Base-by-base conservation (phyloP, 306 rosid genomes). In the Rosa multiflora region DNA sequence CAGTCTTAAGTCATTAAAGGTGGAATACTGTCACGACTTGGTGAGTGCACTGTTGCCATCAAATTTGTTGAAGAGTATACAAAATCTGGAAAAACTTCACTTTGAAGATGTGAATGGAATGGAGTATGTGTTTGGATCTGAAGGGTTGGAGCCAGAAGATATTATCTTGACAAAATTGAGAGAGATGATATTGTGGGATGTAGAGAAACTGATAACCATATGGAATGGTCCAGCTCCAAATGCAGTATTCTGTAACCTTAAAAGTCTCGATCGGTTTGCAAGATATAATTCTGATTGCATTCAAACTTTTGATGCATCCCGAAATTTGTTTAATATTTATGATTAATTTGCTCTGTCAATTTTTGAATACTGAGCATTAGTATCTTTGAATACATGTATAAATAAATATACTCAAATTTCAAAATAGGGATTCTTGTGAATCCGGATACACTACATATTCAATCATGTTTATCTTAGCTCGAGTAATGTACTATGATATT, bases 1-100 rank as follows among this genome's bases (percentile, higher is more conserved):
- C 7, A 78, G 44, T 11, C 76, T 78, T 0, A 70, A 79, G 51
- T 71, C 49, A 44, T 53, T 78, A 15, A 67, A 58, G 61, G 61
- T 70, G 15, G 62, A 79, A 55, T 58, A 71, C 10, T 79, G 76
- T 18, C 13, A 1, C 29, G 8, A 32, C 42, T 46, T 79, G 82
- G 18, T 40, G n/a, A 42, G 59, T 3, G 35, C 63, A 8, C 82
- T 79, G 29, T 20, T 79, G 13, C 48, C 32, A 18, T 71, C 82
- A 32, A 79, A 56, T 32, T 8, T 70, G 71, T 56, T 58, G 12
- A 63, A 56, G 47, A 55, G 59, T 15, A 7, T 71, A 35, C 12
- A 15, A 1, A 79, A 59, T 61, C 62, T 79, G 29, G 82, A 79
- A 63, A 71, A 7, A 6, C 61, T 71, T 5, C 48, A 23, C 2